A percentile compares a stretch with the other conserved stretches of the same genome.
Conservation (phyloP, 2,329 filamentous ascomycete species). For the Sphaerulina vaccinii region DNA sequence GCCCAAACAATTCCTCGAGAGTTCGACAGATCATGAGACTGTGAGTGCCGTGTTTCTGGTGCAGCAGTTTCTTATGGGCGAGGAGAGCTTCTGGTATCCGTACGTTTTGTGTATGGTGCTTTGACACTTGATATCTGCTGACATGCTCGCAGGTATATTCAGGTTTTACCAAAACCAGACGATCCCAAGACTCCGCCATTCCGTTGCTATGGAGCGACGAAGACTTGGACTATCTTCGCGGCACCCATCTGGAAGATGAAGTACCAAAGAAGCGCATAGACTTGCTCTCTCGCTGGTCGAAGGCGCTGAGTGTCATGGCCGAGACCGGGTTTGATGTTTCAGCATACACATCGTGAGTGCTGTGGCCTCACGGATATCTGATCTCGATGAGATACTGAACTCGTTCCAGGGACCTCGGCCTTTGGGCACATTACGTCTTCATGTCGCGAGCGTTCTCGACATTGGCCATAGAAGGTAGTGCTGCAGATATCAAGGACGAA, state of each 20-base stretch:
- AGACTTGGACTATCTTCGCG: conserved; percentile 4
- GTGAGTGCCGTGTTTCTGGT: conserved; percentile 9
- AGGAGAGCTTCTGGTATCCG: conserved; percentile 3
- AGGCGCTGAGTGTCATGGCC: neutral
- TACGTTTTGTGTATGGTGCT: neutral
- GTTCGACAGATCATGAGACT: conserved; percentile 3
- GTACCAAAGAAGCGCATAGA: conserved; percentile 2
- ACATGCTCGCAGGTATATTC: conserved; percentile 2
- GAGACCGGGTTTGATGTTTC: conserved; percentile 2
- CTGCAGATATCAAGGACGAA: conserved; percentile 7
- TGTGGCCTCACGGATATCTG: no score
- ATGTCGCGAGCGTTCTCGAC: conserved; percentile 6
- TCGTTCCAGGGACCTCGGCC: neutral
- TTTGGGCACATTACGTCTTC: conserved; percentile 13
- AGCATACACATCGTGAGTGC: conserved; percentile 4
- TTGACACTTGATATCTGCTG: no score
- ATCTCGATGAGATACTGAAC: neutral
- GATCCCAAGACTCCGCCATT: neutral
- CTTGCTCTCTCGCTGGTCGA: conserved; percentile 1
- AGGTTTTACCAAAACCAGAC: neutral
- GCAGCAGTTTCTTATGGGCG: conserved; percentile 7
- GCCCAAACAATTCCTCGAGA: neutral
- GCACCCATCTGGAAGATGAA: conserved; percentile 5
- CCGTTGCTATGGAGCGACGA: conserved; percentile 4
- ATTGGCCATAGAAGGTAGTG: conserved; percentile 7